These are phyloP conservation scores for Fragaria nilgerrensis DNA, from an alignment of 306 rosid species.

Conservation along the genomic window DNA sequence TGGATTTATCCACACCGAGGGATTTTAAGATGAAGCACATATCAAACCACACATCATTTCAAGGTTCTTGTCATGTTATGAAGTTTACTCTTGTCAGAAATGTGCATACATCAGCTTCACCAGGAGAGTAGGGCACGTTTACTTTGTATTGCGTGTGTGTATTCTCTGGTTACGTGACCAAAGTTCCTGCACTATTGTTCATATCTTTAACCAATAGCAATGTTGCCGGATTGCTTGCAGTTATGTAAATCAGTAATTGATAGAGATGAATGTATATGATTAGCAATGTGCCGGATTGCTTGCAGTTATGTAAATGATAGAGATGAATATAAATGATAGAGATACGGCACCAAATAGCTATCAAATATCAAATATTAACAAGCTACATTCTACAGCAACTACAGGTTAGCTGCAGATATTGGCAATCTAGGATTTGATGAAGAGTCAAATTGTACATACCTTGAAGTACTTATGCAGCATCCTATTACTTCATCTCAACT, in stretches of 20 bases:
- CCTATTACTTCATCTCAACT: background rate
- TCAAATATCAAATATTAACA: background rate
- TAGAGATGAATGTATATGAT: background rate
- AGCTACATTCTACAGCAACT: background rate
- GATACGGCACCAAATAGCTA: background rate
- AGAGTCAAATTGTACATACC: background rate
- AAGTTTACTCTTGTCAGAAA: background rate
- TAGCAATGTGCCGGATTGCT: too few species aligned
- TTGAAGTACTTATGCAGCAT: background rate
- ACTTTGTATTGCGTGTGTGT: background rate
- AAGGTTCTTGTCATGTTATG: background rate
- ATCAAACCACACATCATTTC: background rate
- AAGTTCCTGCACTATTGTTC: background rate
- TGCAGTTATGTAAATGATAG: too few species aligned
- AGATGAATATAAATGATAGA: background rate
- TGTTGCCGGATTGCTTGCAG: background rate
- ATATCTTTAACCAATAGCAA: background rate
- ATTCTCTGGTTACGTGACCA: background rate
- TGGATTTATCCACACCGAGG: too few species aligned
- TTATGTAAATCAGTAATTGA: background rate
- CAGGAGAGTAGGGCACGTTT: background rate
- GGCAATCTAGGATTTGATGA: constrained; percentile 1
- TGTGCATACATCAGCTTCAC: background rate
- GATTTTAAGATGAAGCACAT: too few species aligned
- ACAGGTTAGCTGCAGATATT: background rate